phyloP scores from a whole-genome alignment of 371 early-diverging fungal genomes.

The Mortierella sp. region DNA sequence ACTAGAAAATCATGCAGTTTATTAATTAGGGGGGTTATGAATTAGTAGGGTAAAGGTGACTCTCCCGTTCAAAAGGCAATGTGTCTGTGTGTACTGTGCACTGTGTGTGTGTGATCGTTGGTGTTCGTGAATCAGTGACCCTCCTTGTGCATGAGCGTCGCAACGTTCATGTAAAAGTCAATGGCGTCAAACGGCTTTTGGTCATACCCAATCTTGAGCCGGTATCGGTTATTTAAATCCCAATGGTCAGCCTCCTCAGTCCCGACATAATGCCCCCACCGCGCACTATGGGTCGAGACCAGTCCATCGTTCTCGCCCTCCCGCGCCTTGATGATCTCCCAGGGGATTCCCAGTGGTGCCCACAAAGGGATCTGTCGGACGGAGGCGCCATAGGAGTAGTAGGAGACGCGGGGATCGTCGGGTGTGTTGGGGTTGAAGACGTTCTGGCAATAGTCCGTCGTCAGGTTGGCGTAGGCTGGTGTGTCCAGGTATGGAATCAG shows the following conservation, averaged over 20 bases:
- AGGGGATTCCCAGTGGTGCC: conserved; percentile 74
- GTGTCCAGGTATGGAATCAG: conserved; percentile 74
- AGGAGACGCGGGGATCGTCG: conserved; percentile 80
- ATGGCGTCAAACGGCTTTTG: conserved; percentile 74
- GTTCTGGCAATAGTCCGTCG: conserved; percentile 84
- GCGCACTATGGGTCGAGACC: conserved; percentile 83
- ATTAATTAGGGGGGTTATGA: neutral
- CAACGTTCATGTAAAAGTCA: conserved; percentile 83
- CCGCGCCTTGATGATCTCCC: conserved; percentile 75
- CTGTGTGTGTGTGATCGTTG: too few relatives aligned
- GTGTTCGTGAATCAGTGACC: too few relatives aligned
- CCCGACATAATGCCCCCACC: conserved; percentile 89
- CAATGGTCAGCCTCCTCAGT: conserved; percentile 88
- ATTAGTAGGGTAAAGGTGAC: neutral
- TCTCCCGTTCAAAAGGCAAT: neutral
- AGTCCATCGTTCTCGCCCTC: conserved; percentile 95
- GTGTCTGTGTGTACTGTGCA: too few relatives aligned
- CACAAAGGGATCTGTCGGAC: conserved; percentile 65
- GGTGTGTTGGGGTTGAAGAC: conserved; percentile 91
- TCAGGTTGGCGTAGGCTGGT: conserved; percentile 92
- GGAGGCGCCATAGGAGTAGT: conserved; percentile 84
- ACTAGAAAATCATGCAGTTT: neutral
- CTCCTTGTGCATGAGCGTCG: conserved; percentile 74
- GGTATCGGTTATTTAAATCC: conserved; percentile 77
- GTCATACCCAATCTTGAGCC: conserved; percentile 49